A percentile compares a stretch with the other conserved stretches of the same genome.
These are phyloP conservation scores for Perkinsus chesapeaki DNA, from an alignment of 169 alveolate genomes.

Conservation along the genomic window DNA sequence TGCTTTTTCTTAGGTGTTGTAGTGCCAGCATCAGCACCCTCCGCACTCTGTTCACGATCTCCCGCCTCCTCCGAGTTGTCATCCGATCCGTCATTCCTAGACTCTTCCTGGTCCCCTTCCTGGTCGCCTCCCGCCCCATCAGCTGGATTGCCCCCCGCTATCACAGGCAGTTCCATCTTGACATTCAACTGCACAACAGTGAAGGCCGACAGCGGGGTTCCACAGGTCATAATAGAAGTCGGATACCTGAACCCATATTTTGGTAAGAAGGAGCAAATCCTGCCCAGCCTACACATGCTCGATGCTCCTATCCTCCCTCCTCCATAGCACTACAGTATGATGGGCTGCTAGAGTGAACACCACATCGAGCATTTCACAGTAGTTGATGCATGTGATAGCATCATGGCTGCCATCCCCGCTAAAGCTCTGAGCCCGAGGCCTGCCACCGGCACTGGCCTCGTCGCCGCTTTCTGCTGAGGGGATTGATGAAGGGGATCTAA, in stretches of 20 bases:
- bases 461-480: neutral
- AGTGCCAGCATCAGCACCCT: neutral
- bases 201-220: neutral
- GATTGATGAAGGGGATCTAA: neutral
- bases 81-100: neutral
- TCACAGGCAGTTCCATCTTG: neutral
- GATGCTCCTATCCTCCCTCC: neutral
- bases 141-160: neutral
- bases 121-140: no score
- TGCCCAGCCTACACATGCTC: neutral
- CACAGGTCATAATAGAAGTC: neutral
- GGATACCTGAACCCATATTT: neutral
- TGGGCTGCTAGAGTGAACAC: neutral
- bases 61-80: neutral
- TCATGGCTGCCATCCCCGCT: neutral
- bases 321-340: neutral
- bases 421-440: neutral
- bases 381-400: neutral
- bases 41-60: neutral
- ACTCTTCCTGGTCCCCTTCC: neutral
- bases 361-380: neutral
- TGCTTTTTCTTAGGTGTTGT: neutral
- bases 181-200: neutral
- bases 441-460: neutral
- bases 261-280: neutral